Percentiles rank a stretch among this genome's conserved stretches.
These are phyloP conservation scores for Puccinia polysora DNA, from an alignment of 1,284 basidiomycete species.

Conservation along the genomic window DNA sequence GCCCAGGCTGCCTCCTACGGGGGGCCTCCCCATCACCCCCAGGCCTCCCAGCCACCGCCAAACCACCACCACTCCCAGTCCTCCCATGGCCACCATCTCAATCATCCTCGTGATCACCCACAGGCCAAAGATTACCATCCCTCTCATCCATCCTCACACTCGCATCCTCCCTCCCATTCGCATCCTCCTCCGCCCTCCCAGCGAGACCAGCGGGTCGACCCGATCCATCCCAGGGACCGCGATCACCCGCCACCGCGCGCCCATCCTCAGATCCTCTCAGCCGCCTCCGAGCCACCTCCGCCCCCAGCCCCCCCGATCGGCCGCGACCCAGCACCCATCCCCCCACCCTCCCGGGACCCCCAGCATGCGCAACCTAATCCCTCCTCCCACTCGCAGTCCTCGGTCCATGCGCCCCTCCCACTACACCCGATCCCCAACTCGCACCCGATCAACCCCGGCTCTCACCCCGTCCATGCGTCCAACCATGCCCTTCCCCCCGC, in stretches of 20 bases:
- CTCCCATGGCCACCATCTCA: slow-evolving; percentile 17
- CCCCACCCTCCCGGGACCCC: not conserved
- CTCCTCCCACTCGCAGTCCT: not conserved
- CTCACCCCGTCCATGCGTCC: slow-evolving; percentile 8
- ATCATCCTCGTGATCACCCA: slow-evolving; percentile 14
- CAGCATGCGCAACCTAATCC: not conserved
- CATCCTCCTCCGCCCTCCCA: not conserved
- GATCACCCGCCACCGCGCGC: slow-evolving; percentile 8
- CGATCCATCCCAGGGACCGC: slow-evolving; percentile 36
- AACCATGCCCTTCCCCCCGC: not conserved
- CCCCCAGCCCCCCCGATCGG: slow-evolving; percentile 1
- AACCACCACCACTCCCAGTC: slow-evolving; percentile 12
- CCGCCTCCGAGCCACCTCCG: slow-evolving; percentile 9
- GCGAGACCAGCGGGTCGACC: slow-evolving; percentile 12
- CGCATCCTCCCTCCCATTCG: not conserved
- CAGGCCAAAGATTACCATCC: not conserved
- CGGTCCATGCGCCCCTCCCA: not conserved
- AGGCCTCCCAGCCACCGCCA: not conserved
- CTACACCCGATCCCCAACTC: not conserved
- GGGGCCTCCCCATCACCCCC: not conserved
- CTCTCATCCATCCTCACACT: no score
- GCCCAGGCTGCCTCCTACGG: not conserved
- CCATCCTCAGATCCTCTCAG: slow-evolving; percentile 3
- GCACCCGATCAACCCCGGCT: not conserved
- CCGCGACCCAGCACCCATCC: not conserved